Conservation (phyloP, 1,284 basidiomycete species). For the Apiotrichum laibachii region DNA sequence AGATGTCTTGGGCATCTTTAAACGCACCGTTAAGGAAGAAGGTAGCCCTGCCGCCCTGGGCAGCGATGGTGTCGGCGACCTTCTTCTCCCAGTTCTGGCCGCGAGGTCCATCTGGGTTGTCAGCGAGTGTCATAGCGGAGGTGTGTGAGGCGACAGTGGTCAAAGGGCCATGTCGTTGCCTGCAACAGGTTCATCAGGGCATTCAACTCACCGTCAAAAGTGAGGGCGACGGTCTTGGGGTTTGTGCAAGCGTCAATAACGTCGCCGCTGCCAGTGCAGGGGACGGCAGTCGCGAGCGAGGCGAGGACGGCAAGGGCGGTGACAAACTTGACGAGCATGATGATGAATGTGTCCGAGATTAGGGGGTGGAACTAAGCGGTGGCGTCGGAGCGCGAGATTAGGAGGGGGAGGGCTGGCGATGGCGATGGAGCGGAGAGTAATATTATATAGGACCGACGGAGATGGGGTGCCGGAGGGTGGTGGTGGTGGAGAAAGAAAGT, state of each 20-base stretch:
- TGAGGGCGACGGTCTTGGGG: constrained; percentile 52
- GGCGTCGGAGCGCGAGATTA: too few species aligned
- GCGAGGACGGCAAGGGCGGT: constrained; percentile 22
- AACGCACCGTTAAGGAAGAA: constrained; percentile 58
- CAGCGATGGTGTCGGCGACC: constrained; percentile 49
- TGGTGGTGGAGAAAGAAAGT: too few species aligned
- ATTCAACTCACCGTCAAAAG: constrained; percentile 53
- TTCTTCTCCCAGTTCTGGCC: constrained; percentile 50
- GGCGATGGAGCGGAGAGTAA: too few species aligned
- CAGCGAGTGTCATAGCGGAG: constrained; percentile 5
- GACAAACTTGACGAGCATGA: constrained; percentile 15
- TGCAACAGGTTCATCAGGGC: too few species aligned
- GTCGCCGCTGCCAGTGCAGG: constrained; percentile 19
- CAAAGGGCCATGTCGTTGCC: neutral
- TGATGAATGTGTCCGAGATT: neutral
- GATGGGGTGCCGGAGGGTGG: too few species aligned
- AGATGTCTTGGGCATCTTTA: constrained; percentile 3
- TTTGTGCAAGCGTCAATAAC: constrained; percentile 42
- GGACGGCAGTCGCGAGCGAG: constrained; percentile 18
- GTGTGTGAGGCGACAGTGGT: too few species aligned
- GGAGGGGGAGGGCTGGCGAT: too few species aligned
- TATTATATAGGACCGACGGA: too few species aligned
- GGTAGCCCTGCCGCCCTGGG: constrained; percentile 55
- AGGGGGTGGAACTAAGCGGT: neutral
- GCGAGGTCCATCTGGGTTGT: constrained; percentile 54